Percentiles rank a stretch among this genome's conserved stretches.
Evolutionary conservation across 2,329 filamentous ascomycete species (phyloP).

Genomic region (Paecilomyces sp.): DNA sequence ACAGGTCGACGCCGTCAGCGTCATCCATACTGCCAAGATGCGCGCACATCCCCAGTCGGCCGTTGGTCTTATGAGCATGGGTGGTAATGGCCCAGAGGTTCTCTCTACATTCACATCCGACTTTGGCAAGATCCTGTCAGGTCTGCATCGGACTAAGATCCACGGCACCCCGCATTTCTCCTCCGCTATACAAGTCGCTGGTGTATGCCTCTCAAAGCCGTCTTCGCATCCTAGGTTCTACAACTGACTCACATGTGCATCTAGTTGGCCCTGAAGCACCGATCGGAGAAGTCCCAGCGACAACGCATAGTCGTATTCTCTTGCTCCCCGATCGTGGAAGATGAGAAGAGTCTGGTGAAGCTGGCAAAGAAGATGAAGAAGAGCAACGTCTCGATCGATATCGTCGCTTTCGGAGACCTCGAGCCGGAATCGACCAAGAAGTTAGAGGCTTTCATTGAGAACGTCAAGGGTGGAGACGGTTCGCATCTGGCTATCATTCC

Average conservation of each 20-base stretch:
- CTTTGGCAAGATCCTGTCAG: conserved; percentile 89
- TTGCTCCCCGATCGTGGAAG: conserved; percentile 85
- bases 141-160: conserved; percentile 90
- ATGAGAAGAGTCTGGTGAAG: conserved; percentile 79
- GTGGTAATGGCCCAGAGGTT: conserved; percentile 92
- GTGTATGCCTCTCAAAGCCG: conserved; percentile 53
- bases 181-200: conserved; percentile 90
- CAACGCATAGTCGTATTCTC: conserved; percentile 96
- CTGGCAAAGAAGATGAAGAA: conserved; percentile 99
- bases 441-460: conserved; percentile 86
- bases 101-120: conserved; percentile 94
- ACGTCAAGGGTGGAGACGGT: conserved; percentile 83
- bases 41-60: conserved; percentile 94
- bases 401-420: conserved; percentile 89
- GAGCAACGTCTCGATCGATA: conserved; percentile 86
- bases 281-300: conserved; percentile 93
- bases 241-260: conserved; percentile 6
- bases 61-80: conserved; percentile 98
- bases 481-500: conserved; percentile 87
- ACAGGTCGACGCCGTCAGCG: conserved; percentile 88
- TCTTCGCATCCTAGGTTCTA: not conserved
- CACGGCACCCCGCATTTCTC: conserved; percentile 80
- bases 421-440: conserved; percentile 85
- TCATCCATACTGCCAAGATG: conserved; percentile 93
- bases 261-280: conserved; percentile 91